Conservation (phyloP, 176 grass and related monocot species). For the Melocanna baccifera region DNA sequence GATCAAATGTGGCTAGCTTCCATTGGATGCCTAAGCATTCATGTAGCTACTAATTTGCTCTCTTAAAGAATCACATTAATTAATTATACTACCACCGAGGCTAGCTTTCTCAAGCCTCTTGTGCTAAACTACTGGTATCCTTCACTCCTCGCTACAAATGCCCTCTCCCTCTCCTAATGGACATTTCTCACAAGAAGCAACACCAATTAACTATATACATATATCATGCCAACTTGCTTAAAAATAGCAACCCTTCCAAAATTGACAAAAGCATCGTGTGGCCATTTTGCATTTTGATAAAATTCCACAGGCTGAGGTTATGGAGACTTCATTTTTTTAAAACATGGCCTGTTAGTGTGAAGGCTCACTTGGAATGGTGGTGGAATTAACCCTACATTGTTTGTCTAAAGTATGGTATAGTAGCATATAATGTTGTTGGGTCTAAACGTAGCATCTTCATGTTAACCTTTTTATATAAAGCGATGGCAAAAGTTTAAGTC, state of each 20-base stretch:
- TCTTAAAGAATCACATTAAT: not conserved
- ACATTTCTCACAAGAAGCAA: not conserved
- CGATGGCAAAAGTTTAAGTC: too few relatives aligned
- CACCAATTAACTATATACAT: too few relatives aligned
- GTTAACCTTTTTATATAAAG: too few relatives aligned
- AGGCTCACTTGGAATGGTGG: too few relatives aligned
- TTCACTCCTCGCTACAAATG: not conserved
- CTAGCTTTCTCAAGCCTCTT: not conserved
- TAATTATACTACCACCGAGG: not conserved
- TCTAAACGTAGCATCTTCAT: too few relatives aligned
- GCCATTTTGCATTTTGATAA: not conserved
- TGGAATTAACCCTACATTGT: too few relatives aligned
- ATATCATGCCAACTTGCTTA: not conserved
- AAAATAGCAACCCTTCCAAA: not conserved
- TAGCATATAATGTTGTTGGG: too few relatives aligned
- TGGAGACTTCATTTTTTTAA: not conserved
- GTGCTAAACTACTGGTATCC: not conserved
- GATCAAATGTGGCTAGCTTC: not conserved
- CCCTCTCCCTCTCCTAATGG: not conserved
- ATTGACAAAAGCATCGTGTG: not conserved
- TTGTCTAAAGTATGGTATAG: too few relatives aligned
- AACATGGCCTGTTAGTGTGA: too few relatives aligned
- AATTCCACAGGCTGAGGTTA: not conserved
- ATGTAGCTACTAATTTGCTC: not conserved
- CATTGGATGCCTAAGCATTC: not conserved